phyloP scores from a whole-genome alignment of 2,329 filamentous ascomycete genomes.

The Fusarium neocosmosporiellum region DNA sequence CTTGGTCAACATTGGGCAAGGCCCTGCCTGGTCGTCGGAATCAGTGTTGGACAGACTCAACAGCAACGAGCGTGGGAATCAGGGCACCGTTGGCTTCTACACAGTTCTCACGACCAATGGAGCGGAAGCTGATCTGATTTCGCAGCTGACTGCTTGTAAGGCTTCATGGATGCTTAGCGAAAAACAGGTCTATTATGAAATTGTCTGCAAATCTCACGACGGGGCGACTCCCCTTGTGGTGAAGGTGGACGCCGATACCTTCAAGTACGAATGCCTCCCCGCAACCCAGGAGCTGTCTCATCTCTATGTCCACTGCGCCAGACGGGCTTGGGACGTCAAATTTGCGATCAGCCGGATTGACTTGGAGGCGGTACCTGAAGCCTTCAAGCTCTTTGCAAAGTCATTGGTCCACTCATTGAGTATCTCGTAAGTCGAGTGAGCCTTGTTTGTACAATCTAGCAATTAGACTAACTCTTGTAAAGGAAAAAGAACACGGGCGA shows the following conservation, averaged over 20 bases:
- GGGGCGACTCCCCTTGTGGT: constrained; percentile 29
- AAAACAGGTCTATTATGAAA: constrained; percentile 41
- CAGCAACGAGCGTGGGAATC: background rate
- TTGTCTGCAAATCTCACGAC: constrained; percentile 35
- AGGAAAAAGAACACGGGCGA: constrained; percentile 31
- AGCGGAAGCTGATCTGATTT: constrained; percentile 40
- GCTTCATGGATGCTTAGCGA: constrained; percentile 32
- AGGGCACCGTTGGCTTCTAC: constrained; percentile 39
- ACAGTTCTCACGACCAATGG: constrained; percentile 43
- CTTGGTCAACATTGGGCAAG: constrained; percentile 34
- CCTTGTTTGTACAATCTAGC: too few species aligned
- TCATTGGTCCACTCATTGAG: constrained; percentile 37
- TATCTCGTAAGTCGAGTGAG: constrained; percentile 38
- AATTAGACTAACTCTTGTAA: constrained; percentile 10
- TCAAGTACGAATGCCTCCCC: constrained; percentile 36
- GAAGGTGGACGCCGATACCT: constrained; percentile 44
- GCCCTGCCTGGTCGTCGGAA: constrained; percentile 26
- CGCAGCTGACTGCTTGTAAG: constrained; percentile 16
- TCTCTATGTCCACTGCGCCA: constrained; percentile 46
- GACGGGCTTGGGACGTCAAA: constrained; percentile 48
- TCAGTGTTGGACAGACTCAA: constrained; percentile 21
- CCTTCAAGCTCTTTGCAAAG: constrained; percentile 32
- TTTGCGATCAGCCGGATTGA: constrained; percentile 31
- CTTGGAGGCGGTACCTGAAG: constrained; percentile 20
- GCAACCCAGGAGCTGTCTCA: constrained; percentile 29